Base-by-base conservation (phyloP, 2,329 filamentous ascomycete species). In the Aspergillus udagawae region DNA sequence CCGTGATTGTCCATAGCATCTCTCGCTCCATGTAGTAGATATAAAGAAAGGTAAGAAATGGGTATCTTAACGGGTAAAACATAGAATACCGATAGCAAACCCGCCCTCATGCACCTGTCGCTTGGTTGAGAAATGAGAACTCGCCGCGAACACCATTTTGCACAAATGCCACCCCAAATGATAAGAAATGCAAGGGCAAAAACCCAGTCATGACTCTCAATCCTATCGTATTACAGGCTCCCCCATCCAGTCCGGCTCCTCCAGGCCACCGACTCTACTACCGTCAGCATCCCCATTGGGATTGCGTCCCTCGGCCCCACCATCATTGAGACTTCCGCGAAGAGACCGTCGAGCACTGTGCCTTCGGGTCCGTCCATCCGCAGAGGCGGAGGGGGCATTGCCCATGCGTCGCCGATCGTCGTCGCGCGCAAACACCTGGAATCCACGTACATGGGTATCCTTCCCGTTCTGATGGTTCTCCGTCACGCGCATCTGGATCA, bases 401-500 rank as follows among this genome's bases (percentile, higher is more conserved):
- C 60, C 65, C 42, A 69, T 61, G 3, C 68, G 66, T 3, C 69
- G 67, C 0, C 72, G 69, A 48, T 64, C 70, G 50, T 79, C 75
- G 58, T 81, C 78, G 29, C 69, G 71, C 14, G 84, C 82, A 68
- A 87, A 99, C 9, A 97, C 88, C 77, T 96, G 95, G 73, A 99
- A 83, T 1, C 92, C 93, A 17, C 94, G 84, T 25, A 99, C 83
- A 79, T 99, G 94, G n/a, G 94, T 99, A 72, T 99, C 94, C 73
- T 99, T 99, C 62, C 94, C 94, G 73, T 99, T 99, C 76, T 99
- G 94, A 73, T 99, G 94, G 70, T 99, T 99, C 77, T 97, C 94
- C 52, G 93, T 83, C 51, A 99, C 88, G 64, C 90, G 87, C 68
- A 97, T 87, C 73, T 97, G 92, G 28, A 99, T 82, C 29, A 97